Evolutionary conservation across 2,329 filamentous ascomycete species (phyloP).

Genomic region (Hymenoscyphus occultus): DNA sequence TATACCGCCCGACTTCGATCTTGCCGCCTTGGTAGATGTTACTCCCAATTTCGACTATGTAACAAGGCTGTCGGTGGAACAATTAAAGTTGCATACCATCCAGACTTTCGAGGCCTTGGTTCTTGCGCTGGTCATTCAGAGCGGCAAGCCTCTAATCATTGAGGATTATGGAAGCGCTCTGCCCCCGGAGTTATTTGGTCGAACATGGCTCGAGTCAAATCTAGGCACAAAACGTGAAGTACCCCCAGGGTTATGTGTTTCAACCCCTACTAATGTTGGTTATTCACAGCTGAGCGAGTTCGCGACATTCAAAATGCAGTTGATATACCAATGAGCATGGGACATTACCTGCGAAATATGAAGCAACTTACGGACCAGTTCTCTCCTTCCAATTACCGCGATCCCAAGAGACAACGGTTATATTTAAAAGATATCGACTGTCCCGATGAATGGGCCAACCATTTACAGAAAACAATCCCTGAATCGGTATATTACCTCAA

Average conservation of each 20-base stretch:
- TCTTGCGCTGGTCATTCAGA: slow-evolving; percentile 76
- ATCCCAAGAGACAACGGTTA: slow-evolving; percentile 77
- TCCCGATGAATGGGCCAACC: slow-evolving; percentile 79
- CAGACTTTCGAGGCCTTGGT: slow-evolving; percentile 85
- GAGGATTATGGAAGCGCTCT: slow-evolving; percentile 80
- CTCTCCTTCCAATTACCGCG: slow-evolving; percentile 69
- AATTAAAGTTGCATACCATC: slow-evolving; percentile 73
- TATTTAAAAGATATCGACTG: slow-evolving; percentile 98
- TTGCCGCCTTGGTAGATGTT: slow-evolving; percentile 70
- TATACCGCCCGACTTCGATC: slow-evolving; percentile 79
- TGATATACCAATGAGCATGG: slow-evolving; percentile 80
- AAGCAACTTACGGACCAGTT: slow-evolving; percentile 80
- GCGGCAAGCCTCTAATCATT: slow-evolving; percentile 85
- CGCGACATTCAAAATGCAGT: slow-evolving; percentile 72
- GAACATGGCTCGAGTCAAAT: slow-evolving; percentile 74
- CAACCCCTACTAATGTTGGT: slow-evolving; percentile 25
- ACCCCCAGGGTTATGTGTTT: background rate
- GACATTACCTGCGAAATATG: slow-evolving; percentile 89
- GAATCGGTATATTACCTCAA: slow-evolving; percentile 87
- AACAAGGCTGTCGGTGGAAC: slow-evolving; percentile 71
- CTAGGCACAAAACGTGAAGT: slow-evolving; percentile 73
- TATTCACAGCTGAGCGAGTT: slow-evolving; percentile 69
- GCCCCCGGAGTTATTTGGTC: slow-evolving; percentile 74
- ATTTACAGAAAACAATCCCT: slow-evolving; percentile 74
- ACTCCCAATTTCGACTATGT: slow-evolving; percentile 86